Conservation (phyloP, 2,329 filamentous ascomycete genomes). For the Ambrosiella beaveri region DNA sequence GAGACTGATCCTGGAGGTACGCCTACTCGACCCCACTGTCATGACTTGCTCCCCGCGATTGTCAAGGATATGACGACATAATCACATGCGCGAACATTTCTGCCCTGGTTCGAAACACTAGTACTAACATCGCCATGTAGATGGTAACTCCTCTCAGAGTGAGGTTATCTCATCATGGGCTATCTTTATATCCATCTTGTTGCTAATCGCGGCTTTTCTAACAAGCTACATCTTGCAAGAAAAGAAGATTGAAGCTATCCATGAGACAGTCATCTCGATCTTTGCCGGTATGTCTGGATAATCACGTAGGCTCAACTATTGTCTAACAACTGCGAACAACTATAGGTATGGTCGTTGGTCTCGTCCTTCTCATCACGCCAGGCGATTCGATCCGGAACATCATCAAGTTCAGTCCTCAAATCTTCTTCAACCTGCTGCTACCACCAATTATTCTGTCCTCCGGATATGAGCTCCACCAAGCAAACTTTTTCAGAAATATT, state of each 20-base stretch:
- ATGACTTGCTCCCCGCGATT: background rate
- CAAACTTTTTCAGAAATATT: slow-evolving; percentile 97
- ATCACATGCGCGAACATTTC: too few relatives aligned
- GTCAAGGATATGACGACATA: slow-evolving; percentile 12
- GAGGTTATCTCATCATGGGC: slow-evolving; percentile 95
- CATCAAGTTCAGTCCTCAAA: slow-evolving; percentile 95
- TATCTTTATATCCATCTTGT: slow-evolving; percentile 86
- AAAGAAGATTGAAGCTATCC: slow-evolving; percentile 90
- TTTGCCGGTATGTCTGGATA: slow-evolving; percentile 53
- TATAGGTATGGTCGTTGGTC: slow-evolving; percentile 81
- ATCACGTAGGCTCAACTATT: too few relatives aligned
- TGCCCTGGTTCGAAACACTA: too few relatives aligned
- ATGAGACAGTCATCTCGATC: slow-evolving; percentile 96
- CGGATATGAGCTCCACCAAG: slow-evolving; percentile 93
- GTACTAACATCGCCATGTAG: slow-evolving; percentile 16
- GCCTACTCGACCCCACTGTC: slow-evolving; percentile 3
- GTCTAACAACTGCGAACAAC: background rate
- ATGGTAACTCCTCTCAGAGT: slow-evolving; percentile 70
- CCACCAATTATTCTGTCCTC: slow-evolving; percentile 95
- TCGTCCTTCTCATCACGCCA: slow-evolving; percentile 67
- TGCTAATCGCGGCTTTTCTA: slow-evolving; percentile 87
- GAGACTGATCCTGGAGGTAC: slow-evolving; percentile 15
- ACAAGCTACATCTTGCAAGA: slow-evolving; percentile 94
- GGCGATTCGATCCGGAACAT: slow-evolving; percentile 73
- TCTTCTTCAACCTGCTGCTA: slow-evolving; percentile 98